phyloP scores from a whole-genome alignment of 2,329 filamentous ascomycete species.

The Trichoderma sp. region DNA sequence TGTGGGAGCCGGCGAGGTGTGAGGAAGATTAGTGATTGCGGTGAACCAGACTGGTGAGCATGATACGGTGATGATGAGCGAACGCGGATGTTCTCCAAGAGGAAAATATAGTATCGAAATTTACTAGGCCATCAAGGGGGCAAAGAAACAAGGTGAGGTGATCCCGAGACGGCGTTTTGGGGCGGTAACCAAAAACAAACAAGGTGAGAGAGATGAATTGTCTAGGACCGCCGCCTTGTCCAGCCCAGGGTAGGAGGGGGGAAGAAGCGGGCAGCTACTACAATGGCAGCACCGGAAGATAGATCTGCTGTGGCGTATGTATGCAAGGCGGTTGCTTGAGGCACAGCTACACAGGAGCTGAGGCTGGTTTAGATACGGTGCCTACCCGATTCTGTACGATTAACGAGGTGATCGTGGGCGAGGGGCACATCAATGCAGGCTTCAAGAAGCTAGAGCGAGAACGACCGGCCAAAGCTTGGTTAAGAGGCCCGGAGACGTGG shows the following conservation, averaged over 20 bases:
- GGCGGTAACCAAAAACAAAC: neutral
- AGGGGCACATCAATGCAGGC: conserved; percentile 13
- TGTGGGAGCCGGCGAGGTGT: neutral
- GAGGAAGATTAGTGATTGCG: neutral
- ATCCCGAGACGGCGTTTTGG: neutral
- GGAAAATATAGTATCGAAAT: neutral
- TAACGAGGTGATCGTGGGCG: neutral
- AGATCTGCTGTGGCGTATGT: neutral
- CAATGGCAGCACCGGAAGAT: neutral
- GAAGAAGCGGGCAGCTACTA: neutral
- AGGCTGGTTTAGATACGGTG: neutral
- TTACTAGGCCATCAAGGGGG: neutral
- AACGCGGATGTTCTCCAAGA: neutral
- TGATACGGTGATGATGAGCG: neutral
- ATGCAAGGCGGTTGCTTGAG: neutral
- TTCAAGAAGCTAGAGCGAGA: conserved; percentile 5
- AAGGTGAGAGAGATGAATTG: neutral
- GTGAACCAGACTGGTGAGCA: neutral
- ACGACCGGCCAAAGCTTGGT: conserved; percentile 8
- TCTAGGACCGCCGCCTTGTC: neutral
- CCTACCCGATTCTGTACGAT: conserved; percentile 4
- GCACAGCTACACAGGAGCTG: neutral
- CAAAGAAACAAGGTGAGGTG: neutral
- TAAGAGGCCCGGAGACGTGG: conserved; percentile 9
- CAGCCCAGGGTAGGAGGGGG: neutral